Percentiles rank a stretch among this genome's conserved stretches.
These are phyloP conservation scores for Saccharomycopsis guyanensis DNA, from an alignment of 805 yeast genomes.

Conservation along the genomic window DNA sequence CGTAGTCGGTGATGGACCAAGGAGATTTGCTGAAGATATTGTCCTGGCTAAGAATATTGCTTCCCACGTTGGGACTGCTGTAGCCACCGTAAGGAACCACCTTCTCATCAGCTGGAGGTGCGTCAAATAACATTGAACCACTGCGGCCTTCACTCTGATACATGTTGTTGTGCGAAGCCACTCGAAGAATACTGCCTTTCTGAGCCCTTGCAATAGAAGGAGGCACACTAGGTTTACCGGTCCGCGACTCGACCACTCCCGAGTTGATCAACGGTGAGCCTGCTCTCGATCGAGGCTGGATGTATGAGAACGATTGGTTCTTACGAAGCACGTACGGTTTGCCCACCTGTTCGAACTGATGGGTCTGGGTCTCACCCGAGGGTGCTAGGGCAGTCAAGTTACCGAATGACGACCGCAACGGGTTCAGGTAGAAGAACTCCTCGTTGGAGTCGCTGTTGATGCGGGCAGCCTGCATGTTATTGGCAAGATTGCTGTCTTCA, in stretches of 20 bases:
- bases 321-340: constrained; percentile 11
- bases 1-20: constrained; percentile 65
- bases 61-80: constrained; percentile 50
- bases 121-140: background rate
- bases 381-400: constrained; percentile 5
- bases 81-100: constrained; percentile 69
- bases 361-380: constrained; percentile 13
- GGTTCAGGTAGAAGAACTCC: constrained; percentile 18
- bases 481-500: background rate
- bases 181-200: background rate
- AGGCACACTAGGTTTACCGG: background rate
- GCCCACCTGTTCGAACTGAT: constrained; percentile 5
- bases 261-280: constrained; percentile 5
- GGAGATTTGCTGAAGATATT: constrained; percentile 44
- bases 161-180: constrained; percentile 4
- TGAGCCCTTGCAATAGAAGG: background rate
- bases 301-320: constrained; percentile 18
- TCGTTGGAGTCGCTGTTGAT: constrained; percentile 10
- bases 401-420: constrained; percentile 5
- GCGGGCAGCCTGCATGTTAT: too few species aligned
- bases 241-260: background rate
- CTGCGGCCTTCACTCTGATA: constrained; percentile 63
- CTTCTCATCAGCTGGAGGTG: constrained; percentile 22
- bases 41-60: constrained; percentile 32
- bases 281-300: constrained; percentile 20